phyloP scores from a whole-genome alignment of 352 stramenopile genomes.

The Globisporangium paddicum region DNA sequence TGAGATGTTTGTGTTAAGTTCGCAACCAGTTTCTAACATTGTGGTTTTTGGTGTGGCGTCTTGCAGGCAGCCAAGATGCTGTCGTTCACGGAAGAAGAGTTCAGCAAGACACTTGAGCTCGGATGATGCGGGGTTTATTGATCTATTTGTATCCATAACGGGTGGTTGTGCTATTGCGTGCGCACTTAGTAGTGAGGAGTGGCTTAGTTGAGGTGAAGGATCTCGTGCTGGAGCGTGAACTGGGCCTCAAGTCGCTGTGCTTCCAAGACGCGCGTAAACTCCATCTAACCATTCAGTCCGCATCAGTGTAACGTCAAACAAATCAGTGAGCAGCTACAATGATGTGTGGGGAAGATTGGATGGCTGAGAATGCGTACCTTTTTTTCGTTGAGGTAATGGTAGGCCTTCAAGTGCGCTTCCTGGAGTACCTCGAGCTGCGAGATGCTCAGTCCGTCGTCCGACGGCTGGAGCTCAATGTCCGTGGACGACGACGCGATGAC shows the following conservation, averaged over 20 bases:
- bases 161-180: neutral
- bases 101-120: conserved; percentile 70
- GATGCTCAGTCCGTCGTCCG: conserved; percentile 59
- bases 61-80: conserved; percentile 76
- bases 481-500: conserved; percentile 52
- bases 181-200: no score
- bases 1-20: neutral
- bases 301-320: neutral
- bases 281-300: conserved; percentile 37
- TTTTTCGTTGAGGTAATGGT: conserved; percentile 78
- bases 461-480: conserved; percentile 35
- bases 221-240: conserved; percentile 59
- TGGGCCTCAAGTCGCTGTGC: conserved; percentile 64
- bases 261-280: conserved; percentile 70
- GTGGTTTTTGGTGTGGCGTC: neutral
- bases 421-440: conserved; percentile 81
- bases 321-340: neutral
- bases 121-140: conserved; percentile 24
- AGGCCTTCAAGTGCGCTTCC: conserved; percentile 76
- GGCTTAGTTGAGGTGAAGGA: conserved; percentile 39
- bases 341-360: conserved; percentile 5
- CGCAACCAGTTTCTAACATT: neutral
- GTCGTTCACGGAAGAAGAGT: conserved; percentile 82
- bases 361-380: conserved; percentile 40
- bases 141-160: neutral